These are phyloP conservation scores for Penicillium sp. DNA, from an alignment of 2,329 filamentous ascomycete species.

Conservation along the genomic window DNA sequence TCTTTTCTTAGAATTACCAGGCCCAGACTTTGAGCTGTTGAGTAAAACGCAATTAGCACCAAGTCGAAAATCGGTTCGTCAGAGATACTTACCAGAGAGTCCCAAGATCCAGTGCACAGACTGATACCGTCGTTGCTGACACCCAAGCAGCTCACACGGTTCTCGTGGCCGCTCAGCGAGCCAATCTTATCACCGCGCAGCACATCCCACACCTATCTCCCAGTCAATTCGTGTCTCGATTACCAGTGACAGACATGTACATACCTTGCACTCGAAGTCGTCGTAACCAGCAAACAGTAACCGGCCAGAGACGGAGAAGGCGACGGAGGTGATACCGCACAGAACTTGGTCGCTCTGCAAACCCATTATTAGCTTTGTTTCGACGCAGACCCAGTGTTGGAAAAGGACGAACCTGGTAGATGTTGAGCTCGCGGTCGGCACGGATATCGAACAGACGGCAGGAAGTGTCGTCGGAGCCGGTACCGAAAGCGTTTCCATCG, in stretches of 20 bases:
- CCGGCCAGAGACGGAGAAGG: constrained; percentile 92
- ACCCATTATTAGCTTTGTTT: constrained; percentile 7
- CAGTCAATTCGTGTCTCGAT: constrained; percentile 17
- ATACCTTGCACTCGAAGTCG: constrained; percentile 99
- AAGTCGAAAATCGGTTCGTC: background rate
- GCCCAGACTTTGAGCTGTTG: constrained; percentile 81
- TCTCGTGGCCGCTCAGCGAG: constrained; percentile 94
- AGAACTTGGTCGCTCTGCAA: constrained; percentile 88
- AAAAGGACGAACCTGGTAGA: constrained; percentile 55
- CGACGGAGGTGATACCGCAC: constrained; percentile 96
- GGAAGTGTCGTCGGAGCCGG: constrained; percentile 93
- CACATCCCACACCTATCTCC: constrained; percentile 84
- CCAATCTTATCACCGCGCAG: constrained; percentile 95
- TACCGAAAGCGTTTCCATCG: constrained; percentile 96
- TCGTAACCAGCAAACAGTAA: constrained; percentile 96
- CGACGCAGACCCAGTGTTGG: background rate
- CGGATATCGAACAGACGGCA: constrained; percentile 97
- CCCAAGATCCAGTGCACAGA: constrained; percentile 98
- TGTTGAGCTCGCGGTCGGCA: constrained; percentile 75
- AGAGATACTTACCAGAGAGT: constrained; percentile 75
- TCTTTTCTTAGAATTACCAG: constrained; percentile 51
- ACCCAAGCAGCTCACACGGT: constrained; percentile 95
- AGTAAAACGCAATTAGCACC: constrained; percentile 8
- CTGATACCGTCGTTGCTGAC: constrained; percentile 99
- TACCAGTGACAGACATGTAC: constrained; percentile 24